These are phyloP conservation scores for Diddensiella caesifluorescens DNA, from an alignment of 805 yeast genomes.

Conservation along the genomic window DNA sequence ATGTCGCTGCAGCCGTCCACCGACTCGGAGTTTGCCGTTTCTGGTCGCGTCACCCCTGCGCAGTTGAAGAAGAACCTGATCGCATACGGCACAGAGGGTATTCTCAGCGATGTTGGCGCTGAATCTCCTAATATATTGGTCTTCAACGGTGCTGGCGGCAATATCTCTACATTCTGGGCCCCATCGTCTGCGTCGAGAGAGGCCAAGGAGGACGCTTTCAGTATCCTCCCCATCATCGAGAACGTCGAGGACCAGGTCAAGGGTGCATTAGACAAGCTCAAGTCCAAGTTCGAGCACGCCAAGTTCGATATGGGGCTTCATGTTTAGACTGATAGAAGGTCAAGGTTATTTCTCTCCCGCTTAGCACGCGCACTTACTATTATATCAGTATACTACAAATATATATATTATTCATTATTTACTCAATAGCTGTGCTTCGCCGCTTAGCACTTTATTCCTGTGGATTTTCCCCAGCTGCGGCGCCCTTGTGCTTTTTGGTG, in stretches of 20 bases:
- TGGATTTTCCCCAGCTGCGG: not conserved
- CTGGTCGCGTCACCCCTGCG: slow-evolving; percentile 44
- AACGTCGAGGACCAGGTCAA: slow-evolving; percentile 14
- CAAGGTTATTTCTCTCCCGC: too few relatives aligned
- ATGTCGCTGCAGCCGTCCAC: slow-evolving; percentile 50
- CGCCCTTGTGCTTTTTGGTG: slow-evolving; percentile 16
- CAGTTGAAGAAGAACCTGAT: slow-evolving; percentile 50
- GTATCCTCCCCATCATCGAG: slow-evolving; percentile 20
- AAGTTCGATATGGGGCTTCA: slow-evolving; percentile 19
- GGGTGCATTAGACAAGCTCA: slow-evolving; percentile 15
- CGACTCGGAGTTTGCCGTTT: slow-evolving; percentile 44
- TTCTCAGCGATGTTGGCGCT: slow-evolving; percentile 41
- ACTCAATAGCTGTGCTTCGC: too few relatives aligned
- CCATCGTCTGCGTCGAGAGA: slow-evolving; percentile 7
- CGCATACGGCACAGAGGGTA: slow-evolving; percentile 46
- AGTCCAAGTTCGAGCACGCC: slow-evolving; percentile 16
- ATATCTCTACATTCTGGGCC: slow-evolving; percentile 47
- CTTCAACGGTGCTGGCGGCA: slow-evolving; percentile 56
- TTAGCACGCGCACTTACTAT: too few relatives aligned
- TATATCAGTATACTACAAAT: too few relatives aligned
- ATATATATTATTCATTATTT: too few relatives aligned
- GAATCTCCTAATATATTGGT: slow-evolving; percentile 55
- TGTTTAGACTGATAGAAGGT: slow-evolving; percentile 13
- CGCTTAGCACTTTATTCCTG: too few relatives aligned
- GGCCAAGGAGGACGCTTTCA: slow-evolving; percentile 23